Evolutionary conservation across 345 rosid genomes (phyloP), one percentile per base, ranked within the genome.

Genomic region (Lepidium didymum): DNA sequence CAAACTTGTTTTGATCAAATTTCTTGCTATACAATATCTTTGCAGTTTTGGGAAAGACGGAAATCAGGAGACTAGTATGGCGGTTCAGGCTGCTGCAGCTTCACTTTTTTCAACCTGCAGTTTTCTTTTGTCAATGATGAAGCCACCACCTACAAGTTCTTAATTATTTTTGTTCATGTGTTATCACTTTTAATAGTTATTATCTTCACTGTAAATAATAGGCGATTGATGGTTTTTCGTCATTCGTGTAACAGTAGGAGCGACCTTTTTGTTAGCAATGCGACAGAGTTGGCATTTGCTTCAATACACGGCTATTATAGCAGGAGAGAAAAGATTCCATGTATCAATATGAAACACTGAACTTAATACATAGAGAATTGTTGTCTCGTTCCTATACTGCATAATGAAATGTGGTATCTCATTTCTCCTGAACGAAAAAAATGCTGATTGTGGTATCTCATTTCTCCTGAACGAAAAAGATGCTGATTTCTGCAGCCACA

Each of bases 21-120:
- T 58, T 55, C 46, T 62, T 35, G 51, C 57, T 31, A 16, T 45
- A 21, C 11, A 36, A 52, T 41, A 56, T 12, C 7, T 60, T 13
- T 73, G 81, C 86, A 87, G 96, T 72, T 64, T 74, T 16, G 82
- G 72, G 73, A 70, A 77, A 59, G 77, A 66, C 0, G 55, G 67
- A 5, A 72, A 67, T 67, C 56, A 74, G 5, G 88, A 86, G 70
- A 81, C 74, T 75, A 86, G 85, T 68, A 70, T 86, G 69, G 91
- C 96, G 49, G 85, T 91, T 29, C 81, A 81, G 78, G 97, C 99
- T 10, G 93, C 99, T 62, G 99, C 99, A 67, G 99, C 99, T 76
- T 91, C 99, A 45, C 85, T 94, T 45, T 94, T 91, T 60, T 89
- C 99, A 0, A 94, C 97, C 10, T 87, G 96, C 82, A 76, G 79